Evolutionary conservation across 1,284 basidiomycete species (phyloP).

Genomic region (Cystobasidiaceae sp.): DNA sequence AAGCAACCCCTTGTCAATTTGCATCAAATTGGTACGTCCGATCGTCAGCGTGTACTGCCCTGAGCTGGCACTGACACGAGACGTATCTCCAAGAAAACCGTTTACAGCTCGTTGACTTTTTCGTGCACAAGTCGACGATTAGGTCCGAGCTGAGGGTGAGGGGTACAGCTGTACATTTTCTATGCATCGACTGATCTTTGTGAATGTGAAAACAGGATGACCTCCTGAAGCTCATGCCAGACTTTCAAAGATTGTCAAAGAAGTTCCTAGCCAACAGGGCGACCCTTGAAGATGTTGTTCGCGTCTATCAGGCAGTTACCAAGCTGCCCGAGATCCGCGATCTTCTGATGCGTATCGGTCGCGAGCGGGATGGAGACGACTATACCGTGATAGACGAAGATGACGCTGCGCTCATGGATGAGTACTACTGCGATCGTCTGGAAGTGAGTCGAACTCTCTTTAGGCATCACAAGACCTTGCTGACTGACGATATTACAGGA

Average conservation of each 20-base stretch:
- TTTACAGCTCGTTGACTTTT: conserved; percentile 79
- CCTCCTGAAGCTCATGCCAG: conserved; percentile 84
- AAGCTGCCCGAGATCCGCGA: conserved; percentile 72
- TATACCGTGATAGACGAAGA: conserved; percentile 44
- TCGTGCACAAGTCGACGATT: conserved; percentile 70
- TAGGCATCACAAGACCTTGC: too few relatives aligned
- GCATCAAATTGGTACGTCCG: conserved; percentile 76
- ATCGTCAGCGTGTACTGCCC: conserved; percentile 4
- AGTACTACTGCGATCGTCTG: conserved; percentile 61
- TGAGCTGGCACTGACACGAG: neutral
- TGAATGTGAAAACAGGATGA: conserved; percentile 60
- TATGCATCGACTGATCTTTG: neutral
- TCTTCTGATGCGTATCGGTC: conserved; percentile 51
- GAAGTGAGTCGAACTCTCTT: conserved; percentile 53
- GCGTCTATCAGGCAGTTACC: conserved; percentile 84
- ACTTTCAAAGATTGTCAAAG: conserved; percentile 88
- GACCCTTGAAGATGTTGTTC: conserved; percentile 87
- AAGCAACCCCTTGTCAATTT: conserved; percentile 94
- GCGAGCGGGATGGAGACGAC: conserved; percentile 50
- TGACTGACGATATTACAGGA: conserved; percentile 51
- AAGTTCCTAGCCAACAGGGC: conserved; percentile 81
- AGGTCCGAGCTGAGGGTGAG: conserved; percentile 67
- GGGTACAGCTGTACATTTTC: neutral
- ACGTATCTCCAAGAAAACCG: conserved; percentile 58
- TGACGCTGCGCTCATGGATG: conserved; percentile 57